Conservation (phyloP, 495 filamentous ascomycete genomes). For the Choiromyces venosus region DNA sequence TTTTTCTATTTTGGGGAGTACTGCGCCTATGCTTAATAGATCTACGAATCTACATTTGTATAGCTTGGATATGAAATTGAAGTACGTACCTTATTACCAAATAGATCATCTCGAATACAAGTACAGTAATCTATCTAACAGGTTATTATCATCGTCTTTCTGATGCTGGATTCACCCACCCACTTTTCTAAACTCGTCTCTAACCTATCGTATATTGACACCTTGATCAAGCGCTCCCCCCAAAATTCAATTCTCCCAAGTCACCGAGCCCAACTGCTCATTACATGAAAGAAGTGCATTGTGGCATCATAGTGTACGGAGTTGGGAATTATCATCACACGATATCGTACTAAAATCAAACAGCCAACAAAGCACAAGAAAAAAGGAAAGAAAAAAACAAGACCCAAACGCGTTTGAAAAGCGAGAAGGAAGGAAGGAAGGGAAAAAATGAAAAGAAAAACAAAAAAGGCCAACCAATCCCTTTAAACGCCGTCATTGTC, state of each 20-base stretch:
- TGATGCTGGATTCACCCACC: background rate
- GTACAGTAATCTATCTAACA: background rate
- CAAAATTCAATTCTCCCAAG: background rate
- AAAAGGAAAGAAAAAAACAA: no score
- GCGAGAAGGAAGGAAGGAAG: background rate
- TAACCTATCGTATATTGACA: background rate
- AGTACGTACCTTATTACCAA: background rate
- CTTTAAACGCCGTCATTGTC: constrained; percentile 23
- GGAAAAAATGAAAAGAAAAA: background rate
- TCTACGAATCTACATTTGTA: background rate
- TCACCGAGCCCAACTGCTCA: background rate
- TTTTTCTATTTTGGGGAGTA: no score
- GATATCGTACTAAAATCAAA: background rate
- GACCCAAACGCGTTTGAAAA: background rate
- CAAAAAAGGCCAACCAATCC: constrained; percentile 24
- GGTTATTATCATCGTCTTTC: background rate
- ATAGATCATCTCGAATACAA: background rate
- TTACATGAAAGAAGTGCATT: background rate
- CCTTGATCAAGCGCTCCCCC: background rate
- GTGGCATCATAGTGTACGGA: background rate
- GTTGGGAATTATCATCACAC: background rate
- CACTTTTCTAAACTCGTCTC: background rate
- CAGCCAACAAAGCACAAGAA: background rate
- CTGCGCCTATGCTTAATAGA: background rate
- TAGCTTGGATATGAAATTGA: background rate